Evolutionary conservation across 306 rosid genomes (phyloP).

Genomic region (Pterocarpus macrocarpus): DNA sequence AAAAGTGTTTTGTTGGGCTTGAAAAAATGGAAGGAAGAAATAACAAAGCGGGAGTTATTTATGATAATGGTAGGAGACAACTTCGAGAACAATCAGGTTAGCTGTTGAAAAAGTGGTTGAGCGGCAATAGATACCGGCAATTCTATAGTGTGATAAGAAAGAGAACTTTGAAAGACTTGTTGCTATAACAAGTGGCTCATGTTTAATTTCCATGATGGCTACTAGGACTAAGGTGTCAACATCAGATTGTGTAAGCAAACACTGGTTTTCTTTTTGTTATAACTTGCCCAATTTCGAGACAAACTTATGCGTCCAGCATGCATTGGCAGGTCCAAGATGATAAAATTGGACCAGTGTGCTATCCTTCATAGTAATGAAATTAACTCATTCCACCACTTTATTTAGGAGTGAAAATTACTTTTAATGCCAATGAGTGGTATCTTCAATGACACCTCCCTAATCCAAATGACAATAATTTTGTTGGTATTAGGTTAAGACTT

Average conservation of each 20-base stretch:
- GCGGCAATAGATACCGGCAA: neutral
- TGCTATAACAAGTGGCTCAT: slow-evolving; percentile 25
- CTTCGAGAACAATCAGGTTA: slow-evolving; percentile 17
- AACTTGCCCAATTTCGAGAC: neutral
- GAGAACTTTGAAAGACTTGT: neutral
- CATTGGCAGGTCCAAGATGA: neutral
- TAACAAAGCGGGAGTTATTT: neutral
- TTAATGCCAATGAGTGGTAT: no score
- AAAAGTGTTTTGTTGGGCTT: neutral
- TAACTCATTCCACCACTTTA: no score
- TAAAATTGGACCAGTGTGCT: neutral
- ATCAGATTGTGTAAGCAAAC: neutral
- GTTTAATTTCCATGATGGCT: neutral
- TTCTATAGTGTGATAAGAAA: neutral
- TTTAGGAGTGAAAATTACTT: no score
- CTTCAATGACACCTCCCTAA: no score
- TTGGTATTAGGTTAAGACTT: no score
- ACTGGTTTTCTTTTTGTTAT: neutral
- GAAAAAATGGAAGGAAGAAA: slow-evolving; percentile 6
- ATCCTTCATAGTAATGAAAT: no score
- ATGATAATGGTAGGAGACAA: slow-evolving; percentile 5
- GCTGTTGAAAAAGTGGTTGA: slow-evolving; percentile 32
- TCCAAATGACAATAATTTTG: no score
- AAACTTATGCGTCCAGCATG: neutral
- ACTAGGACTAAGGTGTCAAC: neutral